phyloP scores from a whole-genome alignment of 805 yeast genomes.

The Kuraishia ogatae region DNA sequence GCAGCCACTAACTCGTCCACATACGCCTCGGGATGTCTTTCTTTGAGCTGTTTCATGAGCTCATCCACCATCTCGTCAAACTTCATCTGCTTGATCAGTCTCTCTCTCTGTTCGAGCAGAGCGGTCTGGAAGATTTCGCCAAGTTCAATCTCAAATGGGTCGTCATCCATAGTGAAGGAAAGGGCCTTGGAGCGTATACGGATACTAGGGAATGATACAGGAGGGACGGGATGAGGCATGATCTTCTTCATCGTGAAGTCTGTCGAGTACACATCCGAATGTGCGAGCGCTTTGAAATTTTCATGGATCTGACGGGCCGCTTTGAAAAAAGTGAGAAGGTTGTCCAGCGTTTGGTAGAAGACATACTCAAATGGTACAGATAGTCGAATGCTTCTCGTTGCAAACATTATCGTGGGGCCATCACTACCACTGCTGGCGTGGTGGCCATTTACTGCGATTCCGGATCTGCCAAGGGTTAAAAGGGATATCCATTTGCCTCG shows the following conservation, averaged over 20 bases:
- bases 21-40: neutral
- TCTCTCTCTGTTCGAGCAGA: conserved; percentile 41
- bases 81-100: conserved; percentile 30
- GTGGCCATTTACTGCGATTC: conserved; percentile 6
- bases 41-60: neutral
- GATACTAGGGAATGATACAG: conserved; percentile 29
- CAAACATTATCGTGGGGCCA: conserved; percentile 3
- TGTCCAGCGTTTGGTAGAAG: conserved; percentile 71
- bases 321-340: conserved; percentile 62
- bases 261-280: conserved; percentile 7
- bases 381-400: neutral
- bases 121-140: conserved; percentile 51
- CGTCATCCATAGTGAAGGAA: conserved; percentile 47
- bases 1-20: neutral
- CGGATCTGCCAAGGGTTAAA: conserved; percentile 12
- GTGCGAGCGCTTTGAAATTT: conserved; percentile 25
- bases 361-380: conserved; percentile 66
- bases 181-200: conserved; percentile 31
- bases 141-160: conserved; percentile 55
- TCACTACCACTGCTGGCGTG: conserved; percentile 2
- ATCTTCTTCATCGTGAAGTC: conserved; percentile 28
- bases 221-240: conserved; percentile 28
- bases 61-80: conserved; percentile 7
- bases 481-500: conserved; percentile 18
- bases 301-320: conserved; percentile 50